phyloP scores from a whole-genome alignment of 2,329 filamentous ascomycete genomes.

The Trichophyton rubrum region DNA sequence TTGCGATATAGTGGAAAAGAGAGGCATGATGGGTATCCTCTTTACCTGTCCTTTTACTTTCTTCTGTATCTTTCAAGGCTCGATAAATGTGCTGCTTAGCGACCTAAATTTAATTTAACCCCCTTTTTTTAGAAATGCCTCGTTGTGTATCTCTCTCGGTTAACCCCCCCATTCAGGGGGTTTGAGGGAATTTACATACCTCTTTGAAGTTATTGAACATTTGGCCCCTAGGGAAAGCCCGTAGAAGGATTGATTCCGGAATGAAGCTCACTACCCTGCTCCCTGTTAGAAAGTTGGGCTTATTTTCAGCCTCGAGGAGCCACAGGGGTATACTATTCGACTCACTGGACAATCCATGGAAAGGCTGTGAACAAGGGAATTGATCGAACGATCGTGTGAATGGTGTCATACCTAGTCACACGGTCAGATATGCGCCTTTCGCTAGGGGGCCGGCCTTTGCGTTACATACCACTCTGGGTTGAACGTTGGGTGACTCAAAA shows the following conservation, averaged over 20 bases:
- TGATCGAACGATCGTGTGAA: slow-evolving; percentile 8
- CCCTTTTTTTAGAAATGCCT: neutral
- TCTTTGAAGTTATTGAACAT: slow-evolving; percentile 6
- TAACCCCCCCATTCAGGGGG: neutral
- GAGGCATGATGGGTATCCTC: slow-evolving; percentile 4
- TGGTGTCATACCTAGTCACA: slow-evolving; percentile 9
- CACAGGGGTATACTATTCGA: neutral
- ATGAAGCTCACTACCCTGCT: slow-evolving; percentile 1
- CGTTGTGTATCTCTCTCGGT: neutral
- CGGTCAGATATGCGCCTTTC: neutral
- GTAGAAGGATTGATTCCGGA: neutral
- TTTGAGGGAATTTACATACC: neutral
- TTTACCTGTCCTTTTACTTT: neutral
- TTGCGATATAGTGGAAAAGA: slow-evolving; percentile 10
- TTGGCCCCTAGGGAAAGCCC: neutral
- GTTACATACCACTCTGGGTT: slow-evolving; percentile 6
- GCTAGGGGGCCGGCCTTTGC: neutral
- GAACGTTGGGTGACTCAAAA: slow-evolving; percentile 5
- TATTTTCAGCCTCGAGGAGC: neutral
- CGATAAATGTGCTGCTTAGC: neutral
- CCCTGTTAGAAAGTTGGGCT: neutral
- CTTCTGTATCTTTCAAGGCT: neutral
- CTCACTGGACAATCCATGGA: slow-evolving; percentile 9
- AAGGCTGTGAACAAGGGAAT: slow-evolving; percentile 11
- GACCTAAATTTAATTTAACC: neutral